These are phyloP conservation scores for Limtongia smithiae DNA, from an alignment of 805 yeast genomes.

Conservation along the genomic window DNA sequence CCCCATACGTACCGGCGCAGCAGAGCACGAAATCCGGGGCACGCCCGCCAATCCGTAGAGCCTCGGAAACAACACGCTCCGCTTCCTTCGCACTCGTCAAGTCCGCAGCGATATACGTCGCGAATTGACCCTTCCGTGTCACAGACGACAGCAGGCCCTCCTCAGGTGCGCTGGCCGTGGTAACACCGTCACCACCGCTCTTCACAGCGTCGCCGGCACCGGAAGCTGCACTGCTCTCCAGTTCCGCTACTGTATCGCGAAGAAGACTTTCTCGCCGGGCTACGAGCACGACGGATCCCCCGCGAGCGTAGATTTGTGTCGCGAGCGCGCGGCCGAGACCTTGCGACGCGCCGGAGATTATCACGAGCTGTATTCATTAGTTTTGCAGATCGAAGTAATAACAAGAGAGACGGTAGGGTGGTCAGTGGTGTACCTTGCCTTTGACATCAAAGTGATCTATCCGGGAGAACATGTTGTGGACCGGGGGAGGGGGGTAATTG, in stretches of 20 bases:
- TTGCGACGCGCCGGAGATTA: constrained; percentile 92
- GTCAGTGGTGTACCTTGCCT: no score
- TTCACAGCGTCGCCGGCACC: not conserved
- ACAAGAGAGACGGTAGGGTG: no score
- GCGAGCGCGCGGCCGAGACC: constrained; percentile 87
- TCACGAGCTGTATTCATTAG: constrained; percentile 55
- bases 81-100: constrained; percentile 55
- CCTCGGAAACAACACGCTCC: constrained; percentile 43
- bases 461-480: no score
- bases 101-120: constrained; percentile 58
- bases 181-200: not conserved
- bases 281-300: constrained; percentile 67
- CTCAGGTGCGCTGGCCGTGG: not conserved
- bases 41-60: constrained; percentile 27
- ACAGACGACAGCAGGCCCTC: constrained; percentile 5
- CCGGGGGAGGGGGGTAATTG: no score
- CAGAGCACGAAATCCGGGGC: constrained; percentile 72
- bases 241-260: constrained; percentile 45
- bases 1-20: constrained; percentile 63
- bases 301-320: constrained; percentile 46
- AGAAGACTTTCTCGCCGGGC: constrained; percentile 71
- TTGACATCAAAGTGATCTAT: no score
- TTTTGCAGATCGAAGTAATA: no score
- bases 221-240: constrained; percentile 34
- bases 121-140: constrained; percentile 35